phyloP scores from a whole-genome alignment of 2,329 filamentous ascomycete genomes.

The Aspergillus arachidicola region DNA sequence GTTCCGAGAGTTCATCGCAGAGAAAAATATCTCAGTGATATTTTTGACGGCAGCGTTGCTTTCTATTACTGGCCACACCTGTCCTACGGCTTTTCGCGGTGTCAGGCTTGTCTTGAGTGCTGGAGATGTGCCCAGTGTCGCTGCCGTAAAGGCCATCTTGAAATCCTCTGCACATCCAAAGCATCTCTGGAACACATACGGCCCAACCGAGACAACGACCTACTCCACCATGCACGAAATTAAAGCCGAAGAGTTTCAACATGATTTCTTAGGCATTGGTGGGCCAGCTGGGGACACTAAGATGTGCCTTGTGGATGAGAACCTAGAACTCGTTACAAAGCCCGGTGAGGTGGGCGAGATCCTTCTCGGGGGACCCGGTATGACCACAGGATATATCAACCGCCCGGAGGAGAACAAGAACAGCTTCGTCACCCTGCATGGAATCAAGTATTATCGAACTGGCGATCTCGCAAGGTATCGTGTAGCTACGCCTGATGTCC shows the following conservation, averaged over 20 bases:
- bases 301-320: constrained; percentile 10
- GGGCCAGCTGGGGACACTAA: constrained; percentile 11
- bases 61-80: constrained; percentile 11
- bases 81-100: constrained; percentile 10
- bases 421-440: constrained; percentile 69
- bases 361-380: constrained; percentile 71
- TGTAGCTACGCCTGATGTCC: constrained; percentile 27
- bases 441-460: constrained; percentile 71
- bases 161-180: constrained; percentile 10
- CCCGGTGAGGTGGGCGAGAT: constrained; percentile 76
- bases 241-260: constrained; percentile 5
- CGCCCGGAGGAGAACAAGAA: constrained; percentile 59
- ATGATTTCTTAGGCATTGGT: constrained; percentile 14
- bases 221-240: constrained; percentile 12
- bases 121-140: constrained; percentile 13
- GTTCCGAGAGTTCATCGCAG: constrained; percentile 9
- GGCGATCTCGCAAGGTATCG: constrained; percentile 51
- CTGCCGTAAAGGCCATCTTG: constrained; percentile 13
- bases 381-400: constrained; percentile 72
- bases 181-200: constrained; percentile 21
- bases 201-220: constrained; percentile 19
- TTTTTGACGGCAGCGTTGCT: constrained; percentile 15
- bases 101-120: constrained; percentile 13
- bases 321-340: constrained; percentile 1
- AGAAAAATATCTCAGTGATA: constrained; percentile 5